phyloP scores from a whole-genome alignment of 805 yeast genomes.

The Yamadazyma nakazawae region DNA sequence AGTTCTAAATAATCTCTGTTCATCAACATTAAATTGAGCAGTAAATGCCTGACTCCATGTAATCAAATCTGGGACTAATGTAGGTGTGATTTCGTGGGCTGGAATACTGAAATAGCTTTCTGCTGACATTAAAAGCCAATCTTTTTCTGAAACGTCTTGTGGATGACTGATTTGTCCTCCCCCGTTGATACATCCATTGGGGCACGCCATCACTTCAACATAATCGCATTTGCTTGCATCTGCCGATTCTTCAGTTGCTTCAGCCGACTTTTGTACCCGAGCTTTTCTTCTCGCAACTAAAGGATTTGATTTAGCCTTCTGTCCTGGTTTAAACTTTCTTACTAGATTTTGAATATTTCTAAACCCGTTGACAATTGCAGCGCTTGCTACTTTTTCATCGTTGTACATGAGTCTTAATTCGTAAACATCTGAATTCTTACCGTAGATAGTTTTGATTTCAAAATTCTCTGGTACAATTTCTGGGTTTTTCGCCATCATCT shows the following conservation, averaged over 20 bases:
- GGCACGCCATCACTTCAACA: constrained; percentile 97
- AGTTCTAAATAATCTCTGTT: constrained; percentile 41
- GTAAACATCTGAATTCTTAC: constrained; percentile 73
- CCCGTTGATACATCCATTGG: constrained; percentile 95
- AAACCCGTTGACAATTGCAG: constrained; percentile 80
- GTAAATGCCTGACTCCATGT: constrained; percentile 37
- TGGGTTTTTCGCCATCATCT: constrained; percentile 19
- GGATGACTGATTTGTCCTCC: constrained; percentile 81
- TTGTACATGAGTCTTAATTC: constrained; percentile 59
- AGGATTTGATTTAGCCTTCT: constrained; percentile 26
- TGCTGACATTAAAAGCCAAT: constrained; percentile 41
- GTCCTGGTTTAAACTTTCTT: constrained; percentile 59
- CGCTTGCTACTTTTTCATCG: constrained; percentile 44
- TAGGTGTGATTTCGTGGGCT: constrained; percentile 8
- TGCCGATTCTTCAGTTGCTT: constrained; percentile 27
- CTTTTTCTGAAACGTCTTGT: constrained; percentile 32
- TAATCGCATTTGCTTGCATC: constrained; percentile 72
- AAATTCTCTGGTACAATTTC: constrained; percentile 17
- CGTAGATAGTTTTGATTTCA: constrained; percentile 43
- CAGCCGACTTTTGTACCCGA: constrained; percentile 21
- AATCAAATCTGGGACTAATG: constrained; percentile 16
- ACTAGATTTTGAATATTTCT: constrained; percentile 92
- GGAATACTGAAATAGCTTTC: constrained; percentile 34
- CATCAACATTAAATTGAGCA: constrained; percentile 24
- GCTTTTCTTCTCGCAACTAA: constrained; percentile 45